Base-by-base conservation (phyloP, 805 yeast species). In the Candida michaelii region DNA sequence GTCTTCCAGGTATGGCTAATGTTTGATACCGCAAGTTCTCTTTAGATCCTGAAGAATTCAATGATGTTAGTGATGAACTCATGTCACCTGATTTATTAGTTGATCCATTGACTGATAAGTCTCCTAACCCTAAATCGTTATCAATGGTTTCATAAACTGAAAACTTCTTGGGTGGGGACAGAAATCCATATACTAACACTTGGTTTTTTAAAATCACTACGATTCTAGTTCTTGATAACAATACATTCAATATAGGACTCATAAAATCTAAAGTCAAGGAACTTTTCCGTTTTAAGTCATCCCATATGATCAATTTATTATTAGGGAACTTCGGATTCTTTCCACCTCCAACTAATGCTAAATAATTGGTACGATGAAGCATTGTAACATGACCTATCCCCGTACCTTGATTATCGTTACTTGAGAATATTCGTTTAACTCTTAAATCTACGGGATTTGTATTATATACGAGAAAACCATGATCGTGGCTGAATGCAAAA, bases 261-360 rank as follows among this genome's bases (percentile, higher is more conserved):
- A 77, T 74, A 58, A 90, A 89, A 58, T 87, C 93, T 45, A 93
- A 64, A 27, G 76, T 75, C 14, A 88, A 69, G 3, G 90, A 84
- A 21, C 82, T 82, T 50, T 81, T 82, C 48, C 83, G 76, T 62
- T 87, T 86, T 46, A 87, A 62, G 59, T 91, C 98, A 63, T 91
- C 97, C 96, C 97, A 93, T 13, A 91, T 82, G 27, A 89, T 75
- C 29, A 89, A 77, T 59, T 85, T 86, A 64, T 87, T 88, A 51
- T 79, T 73, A 1, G 96, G 85, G 54, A 80, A 87, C 47, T 79
- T 74, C 16, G 97, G 97, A 45, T 74, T 75, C 48, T 76, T 73
- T 1, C 97, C 97, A 13, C 97, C 97, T 1, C 97, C 97, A 0
- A 89, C 87, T 32, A 93, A 65, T 0, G 91, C 96, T 40, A 91